phyloP scores from a whole-genome alignment of 2,329 filamentous ascomycete species.

The Graphilbum sp. region DNA sequence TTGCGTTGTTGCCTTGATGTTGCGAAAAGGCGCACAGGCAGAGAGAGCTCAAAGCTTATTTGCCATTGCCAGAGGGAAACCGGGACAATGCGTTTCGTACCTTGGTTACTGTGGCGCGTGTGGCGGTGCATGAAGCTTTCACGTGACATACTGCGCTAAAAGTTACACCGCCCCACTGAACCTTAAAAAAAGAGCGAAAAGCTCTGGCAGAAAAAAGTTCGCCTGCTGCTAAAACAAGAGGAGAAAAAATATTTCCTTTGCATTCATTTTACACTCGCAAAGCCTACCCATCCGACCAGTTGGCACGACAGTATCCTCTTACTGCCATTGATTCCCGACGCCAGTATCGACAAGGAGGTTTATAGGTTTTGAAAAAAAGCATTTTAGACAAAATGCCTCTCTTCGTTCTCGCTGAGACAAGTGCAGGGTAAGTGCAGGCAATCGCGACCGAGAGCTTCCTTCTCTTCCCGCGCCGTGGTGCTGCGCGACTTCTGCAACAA shows the following conservation, averaged over 20 bases:
- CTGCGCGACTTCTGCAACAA: background rate
- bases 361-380: no score
- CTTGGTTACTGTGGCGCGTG: background rate
- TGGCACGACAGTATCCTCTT: background rate
- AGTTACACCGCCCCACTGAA: background rate
- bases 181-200: background rate
- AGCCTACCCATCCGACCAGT: no score
- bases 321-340: no score
- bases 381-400: conserved; percentile 46
- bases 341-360: no score
- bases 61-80: background rate
- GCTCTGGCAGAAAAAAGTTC: conserved; percentile 12
- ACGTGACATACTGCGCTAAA: background rate
- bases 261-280: conserved; percentile 3
- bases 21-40: conserved; percentile 6
- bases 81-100: no score
- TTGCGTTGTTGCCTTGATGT: conserved; percentile 6
- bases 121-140: no score
- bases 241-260: conserved; percentile 9
- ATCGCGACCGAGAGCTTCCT: background rate
- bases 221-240: conserved; percentile 7
- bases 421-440: conserved; percentile 46
- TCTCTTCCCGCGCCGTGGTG: background rate
- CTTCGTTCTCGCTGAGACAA: conserved; percentile 87
- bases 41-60: background rate